A percentile compares a stretch with the other conserved stretches of the same genome.
Conservation (phyloP, 2,329 filamentous ascomycete species). For the Lasiodiplodia sp. region DNA sequence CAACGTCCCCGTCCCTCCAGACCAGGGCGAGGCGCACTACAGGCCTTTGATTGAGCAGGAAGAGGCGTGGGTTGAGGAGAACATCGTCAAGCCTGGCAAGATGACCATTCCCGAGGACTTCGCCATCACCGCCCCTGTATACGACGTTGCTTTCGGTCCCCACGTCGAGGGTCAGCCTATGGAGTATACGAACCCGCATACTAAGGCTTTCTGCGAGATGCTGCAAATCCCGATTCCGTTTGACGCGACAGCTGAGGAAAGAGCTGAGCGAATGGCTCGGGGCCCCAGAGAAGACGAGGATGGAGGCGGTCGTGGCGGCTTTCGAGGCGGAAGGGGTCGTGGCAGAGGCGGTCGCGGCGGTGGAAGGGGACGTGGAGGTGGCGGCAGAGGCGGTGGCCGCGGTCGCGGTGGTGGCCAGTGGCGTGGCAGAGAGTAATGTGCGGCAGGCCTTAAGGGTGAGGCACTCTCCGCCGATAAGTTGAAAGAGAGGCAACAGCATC, state of each 20-base stretch:
- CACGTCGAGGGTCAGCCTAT: constrained; percentile 68
- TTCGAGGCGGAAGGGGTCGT: constrained; percentile 39
- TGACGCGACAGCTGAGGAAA: constrained; percentile 75
- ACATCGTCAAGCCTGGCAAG: constrained; percentile 69
- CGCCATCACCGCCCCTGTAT: constrained; percentile 73
- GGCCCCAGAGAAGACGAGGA: constrained; percentile 37
- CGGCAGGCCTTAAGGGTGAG: not conserved
- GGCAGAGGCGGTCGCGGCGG: constrained; percentile 31
- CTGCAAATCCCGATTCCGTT: constrained; percentile 79
- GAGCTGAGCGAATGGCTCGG: constrained; percentile 62
- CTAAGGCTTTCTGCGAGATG: constrained; percentile 78
- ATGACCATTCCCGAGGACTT: constrained; percentile 82
- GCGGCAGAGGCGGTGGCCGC: not conserved
- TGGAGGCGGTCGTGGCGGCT: constrained; percentile 35
- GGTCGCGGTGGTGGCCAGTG: not conserved
- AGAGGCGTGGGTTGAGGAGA: constrained; percentile 79
- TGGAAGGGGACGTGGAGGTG: not conserved
- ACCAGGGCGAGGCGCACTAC: constrained; percentile 76
- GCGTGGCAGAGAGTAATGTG: not conserved
- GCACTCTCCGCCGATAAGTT: not conserved
- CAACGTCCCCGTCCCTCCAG: constrained; percentile 58
- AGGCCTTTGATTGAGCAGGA: constrained; percentile 71
- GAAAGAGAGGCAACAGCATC: not conserved
- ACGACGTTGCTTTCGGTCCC: constrained; percentile 65
- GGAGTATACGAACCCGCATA: constrained; percentile 90